These are phyloP conservation scores for Dovyalis caffra DNA, from an alignment of 345 rosid genomes.

Conservation along the genomic window DNA sequence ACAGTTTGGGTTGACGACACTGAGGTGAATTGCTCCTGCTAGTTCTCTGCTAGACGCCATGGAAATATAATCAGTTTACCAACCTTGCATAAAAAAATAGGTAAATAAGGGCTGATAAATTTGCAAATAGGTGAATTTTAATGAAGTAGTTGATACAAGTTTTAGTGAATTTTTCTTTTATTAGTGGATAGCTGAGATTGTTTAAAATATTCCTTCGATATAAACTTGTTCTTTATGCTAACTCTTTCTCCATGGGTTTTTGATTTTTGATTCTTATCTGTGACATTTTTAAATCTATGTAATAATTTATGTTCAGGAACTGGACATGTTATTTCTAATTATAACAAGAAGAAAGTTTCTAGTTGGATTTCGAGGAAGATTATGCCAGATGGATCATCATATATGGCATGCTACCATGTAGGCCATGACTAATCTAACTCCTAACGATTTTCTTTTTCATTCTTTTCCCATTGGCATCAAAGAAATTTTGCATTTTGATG, in stretches of 20 bases:
- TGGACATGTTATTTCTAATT: not conserved
- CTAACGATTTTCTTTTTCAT: not conserved
- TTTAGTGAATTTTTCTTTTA: not conserved
- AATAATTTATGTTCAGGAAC: not conserved
- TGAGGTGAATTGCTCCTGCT: constrained; percentile 43
- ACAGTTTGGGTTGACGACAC: constrained; percentile 52
- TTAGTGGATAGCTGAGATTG: not conserved
- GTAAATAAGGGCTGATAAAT: not conserved
- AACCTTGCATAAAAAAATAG: not conserved
- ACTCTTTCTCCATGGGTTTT: not conserved
- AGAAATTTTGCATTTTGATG: not conserved
- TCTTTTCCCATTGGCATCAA: not conserved
- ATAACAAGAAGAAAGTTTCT: not conserved
- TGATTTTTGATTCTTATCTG: not conserved
- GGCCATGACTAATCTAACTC: not conserved
- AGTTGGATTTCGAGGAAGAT: not conserved
- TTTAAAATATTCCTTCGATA: not conserved
- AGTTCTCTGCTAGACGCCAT: constrained; percentile 3
- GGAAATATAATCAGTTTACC: not conserved
- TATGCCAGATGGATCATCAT: not conserved
- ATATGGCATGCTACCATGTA: not conserved
- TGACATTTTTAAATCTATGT: not conserved
- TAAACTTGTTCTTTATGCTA: not conserved
- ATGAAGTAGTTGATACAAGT: not conserved
- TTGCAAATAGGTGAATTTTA: not conserved